A percentile compares a stretch with the other conserved stretches of the same genome.
Evolutionary conservation across 306 rosid genomes (phyloP).

Genomic region (Prunus mongolica): DNA sequence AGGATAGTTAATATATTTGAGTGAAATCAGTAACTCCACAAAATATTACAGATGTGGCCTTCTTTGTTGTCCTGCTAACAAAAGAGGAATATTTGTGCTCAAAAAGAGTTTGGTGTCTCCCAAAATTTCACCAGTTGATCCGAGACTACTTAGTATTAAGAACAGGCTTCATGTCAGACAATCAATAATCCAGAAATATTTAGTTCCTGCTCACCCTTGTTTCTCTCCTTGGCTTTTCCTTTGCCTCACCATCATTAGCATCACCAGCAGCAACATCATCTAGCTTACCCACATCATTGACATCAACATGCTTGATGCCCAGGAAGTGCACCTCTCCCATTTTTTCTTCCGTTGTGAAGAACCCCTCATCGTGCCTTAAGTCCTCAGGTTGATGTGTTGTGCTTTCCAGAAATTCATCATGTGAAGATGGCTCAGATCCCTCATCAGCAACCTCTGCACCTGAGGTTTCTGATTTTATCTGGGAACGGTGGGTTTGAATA

Average conservation of each 20-base stretch:
- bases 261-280: neutral
- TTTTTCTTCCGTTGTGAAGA: too few species aligned
- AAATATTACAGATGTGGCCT: neutral
- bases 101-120: neutral
- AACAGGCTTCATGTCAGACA: neutral
- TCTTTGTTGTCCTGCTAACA: neutral
- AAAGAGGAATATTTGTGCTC: neutral
- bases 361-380: too few species aligned
- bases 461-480: slow-evolving; percentile 7
- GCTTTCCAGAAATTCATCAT: neutral
- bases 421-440: neutral
- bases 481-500: slow-evolving; percentile 29
- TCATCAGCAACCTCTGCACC: slow-evolving; percentile 15
- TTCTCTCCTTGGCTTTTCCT: slow-evolving; percentile 4
- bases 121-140: slow-evolving; percentile 2
- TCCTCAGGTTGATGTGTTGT: too few species aligned
- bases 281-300: neutral
- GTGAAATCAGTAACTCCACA: slow-evolving; percentile 3
- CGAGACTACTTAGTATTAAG: neutral
- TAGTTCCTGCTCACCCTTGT: slow-evolving; percentile 1
- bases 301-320: neutral
- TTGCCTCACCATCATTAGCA: slow-evolving; percentile 1
- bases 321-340: too few species aligned
- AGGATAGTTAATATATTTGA: too few species aligned
- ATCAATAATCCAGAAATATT: neutral